Conservation (phyloP, 108 stramenopile species). For the Skeletonema tropicum region DNA sequence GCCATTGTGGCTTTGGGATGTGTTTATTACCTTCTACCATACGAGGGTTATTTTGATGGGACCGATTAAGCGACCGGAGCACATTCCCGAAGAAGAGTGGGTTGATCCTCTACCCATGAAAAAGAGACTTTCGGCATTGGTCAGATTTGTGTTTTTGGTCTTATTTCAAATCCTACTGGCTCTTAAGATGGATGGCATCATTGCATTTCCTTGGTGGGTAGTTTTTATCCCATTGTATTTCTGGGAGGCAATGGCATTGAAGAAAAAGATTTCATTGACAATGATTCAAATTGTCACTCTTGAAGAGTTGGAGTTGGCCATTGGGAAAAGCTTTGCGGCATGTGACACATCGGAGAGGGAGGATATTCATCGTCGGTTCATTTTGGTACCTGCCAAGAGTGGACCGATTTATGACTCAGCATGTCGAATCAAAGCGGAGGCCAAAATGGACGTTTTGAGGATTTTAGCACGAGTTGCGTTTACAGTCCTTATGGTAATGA, state of each 20-base stretch:
- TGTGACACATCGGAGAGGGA: slow-evolving; percentile 77
- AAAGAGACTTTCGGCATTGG: slow-evolving; percentile 59
- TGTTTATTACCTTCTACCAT: slow-evolving; percentile 77
- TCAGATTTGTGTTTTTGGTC: slow-evolving; percentile 65
- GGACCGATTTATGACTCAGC: slow-evolving; percentile 72
- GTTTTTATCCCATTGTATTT: slow-evolving; percentile 76
- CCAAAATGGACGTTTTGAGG: slow-evolving; percentile 72
- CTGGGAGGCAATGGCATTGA: slow-evolving; percentile 75
- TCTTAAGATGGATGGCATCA: slow-evolving; percentile 62
- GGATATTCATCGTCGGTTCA: slow-evolving; percentile 63
- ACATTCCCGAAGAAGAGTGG: slow-evolving; percentile 84
- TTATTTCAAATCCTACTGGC: slow-evolving; percentile 71
- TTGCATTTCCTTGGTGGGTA: slow-evolving; percentile 56
- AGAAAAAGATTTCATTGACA: slow-evolving; percentile 64
- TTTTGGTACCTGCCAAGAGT: slow-evolving; percentile 70
- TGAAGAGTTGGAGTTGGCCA: slow-evolving; percentile 76
- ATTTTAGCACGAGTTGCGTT: slow-evolving; percentile 63
- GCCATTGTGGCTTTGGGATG: slow-evolving; percentile 88
- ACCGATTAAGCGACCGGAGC: slow-evolving; percentile 79
- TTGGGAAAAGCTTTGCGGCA: slow-evolving; percentile 75
- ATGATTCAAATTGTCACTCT: slow-evolving; percentile 73
- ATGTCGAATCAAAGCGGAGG: slow-evolving; percentile 53
- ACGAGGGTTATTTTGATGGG: slow-evolving; percentile 81
- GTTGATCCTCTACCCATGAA: slow-evolving; percentile 87
- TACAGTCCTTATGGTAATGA: slow-evolving; percentile 59